These are phyloP conservation scores for Xylaria sp. DNA, from an alignment of 2,329 filamentous ascomycete genomes.

Conservation along the genomic window DNA sequence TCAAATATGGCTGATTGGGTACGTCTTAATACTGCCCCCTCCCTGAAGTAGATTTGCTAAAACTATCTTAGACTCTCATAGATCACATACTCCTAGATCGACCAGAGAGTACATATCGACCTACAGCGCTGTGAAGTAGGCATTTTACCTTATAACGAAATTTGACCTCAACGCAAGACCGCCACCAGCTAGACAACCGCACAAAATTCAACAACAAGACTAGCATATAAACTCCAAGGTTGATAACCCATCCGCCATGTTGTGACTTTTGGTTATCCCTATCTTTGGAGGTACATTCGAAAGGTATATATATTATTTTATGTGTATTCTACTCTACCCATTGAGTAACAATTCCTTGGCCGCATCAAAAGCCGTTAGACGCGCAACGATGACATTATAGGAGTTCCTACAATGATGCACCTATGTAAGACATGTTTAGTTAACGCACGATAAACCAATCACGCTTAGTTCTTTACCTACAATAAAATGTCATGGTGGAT, in stretches of 20 bases:
- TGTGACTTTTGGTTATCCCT: neutral
- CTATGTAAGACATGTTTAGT: neutral
- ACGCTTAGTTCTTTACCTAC: neutral
- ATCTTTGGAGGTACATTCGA: neutral
- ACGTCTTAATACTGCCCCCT: constrained; percentile 36
- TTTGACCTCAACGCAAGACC: neutral
- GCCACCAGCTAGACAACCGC: neutral
- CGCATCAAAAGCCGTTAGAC: neutral
- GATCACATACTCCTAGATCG: constrained; percentile 48
- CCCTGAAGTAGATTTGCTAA: constrained; percentile 31
- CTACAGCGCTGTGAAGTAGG: constrained; percentile 14
- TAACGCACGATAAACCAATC: neutral
- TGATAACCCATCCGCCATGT: neutral
- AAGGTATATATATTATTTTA: neutral
- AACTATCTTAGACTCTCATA: constrained; percentile 42
- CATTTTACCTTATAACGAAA: neutral
- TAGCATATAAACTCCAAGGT: neutral
- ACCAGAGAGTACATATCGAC: constrained; percentile 43
- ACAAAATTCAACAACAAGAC: constrained; percentile 7
- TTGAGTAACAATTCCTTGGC: neutral
- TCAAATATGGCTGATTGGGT: constrained; percentile 56
- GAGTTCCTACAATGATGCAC: neutral
- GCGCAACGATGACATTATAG: neutral
- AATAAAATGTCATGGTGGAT: neutral
- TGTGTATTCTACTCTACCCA: neutral